Evolutionary conservation across 2,329 filamentous ascomycete species (phyloP), one percentile per base, ranked within the genome.

Genomic region (Ascochyta koolunga): DNA sequence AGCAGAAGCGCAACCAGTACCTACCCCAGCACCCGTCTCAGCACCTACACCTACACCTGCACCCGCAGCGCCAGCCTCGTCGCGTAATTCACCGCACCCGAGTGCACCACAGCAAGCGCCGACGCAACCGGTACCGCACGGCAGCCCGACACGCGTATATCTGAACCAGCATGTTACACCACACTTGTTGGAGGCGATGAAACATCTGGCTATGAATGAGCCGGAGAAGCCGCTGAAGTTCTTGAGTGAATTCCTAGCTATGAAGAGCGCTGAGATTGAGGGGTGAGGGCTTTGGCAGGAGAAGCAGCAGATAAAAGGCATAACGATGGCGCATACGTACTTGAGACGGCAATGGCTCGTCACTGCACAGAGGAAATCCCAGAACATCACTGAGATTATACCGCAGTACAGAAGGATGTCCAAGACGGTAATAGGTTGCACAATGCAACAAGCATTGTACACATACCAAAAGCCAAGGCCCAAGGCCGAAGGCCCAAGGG

Each of bases 131-230:
- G 76, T 76, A 33, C 72, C 78, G 18, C 79, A 82, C 57, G 80
- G 80, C 6, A 76, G 76, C 21, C 76, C 79, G 1, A 80, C 79
- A 22, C 67, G 80, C 10, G 75, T 80, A 40, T 82, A 80, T 60
- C 61, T 82, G 58, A 82, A 82, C 56, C 71, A 76, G 62, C 70
- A 80, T 60, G 72, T 82, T 29, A 82, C 79, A 37, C 80, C 79
- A 48, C 75, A 81, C 67, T 60, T 82, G 64, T 66, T 82, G 36
- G 80, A 82, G 64, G 80, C 77, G 5, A 81, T 82, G 79, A 82
- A 82, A 70, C 76, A 78, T 66, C 56, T 82, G 40, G 79, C 76
- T 16, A 75, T 76, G n/a, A 68, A 76, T 45, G 79, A 81, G 74
- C 80, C 80, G 0, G 79, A 82, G 58, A 82, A 82, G 65, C 80